Evolutionary conservation across 2,329 filamentous ascomycete species (phyloP).

Genomic region (Aspergillus sp.): DNA sequence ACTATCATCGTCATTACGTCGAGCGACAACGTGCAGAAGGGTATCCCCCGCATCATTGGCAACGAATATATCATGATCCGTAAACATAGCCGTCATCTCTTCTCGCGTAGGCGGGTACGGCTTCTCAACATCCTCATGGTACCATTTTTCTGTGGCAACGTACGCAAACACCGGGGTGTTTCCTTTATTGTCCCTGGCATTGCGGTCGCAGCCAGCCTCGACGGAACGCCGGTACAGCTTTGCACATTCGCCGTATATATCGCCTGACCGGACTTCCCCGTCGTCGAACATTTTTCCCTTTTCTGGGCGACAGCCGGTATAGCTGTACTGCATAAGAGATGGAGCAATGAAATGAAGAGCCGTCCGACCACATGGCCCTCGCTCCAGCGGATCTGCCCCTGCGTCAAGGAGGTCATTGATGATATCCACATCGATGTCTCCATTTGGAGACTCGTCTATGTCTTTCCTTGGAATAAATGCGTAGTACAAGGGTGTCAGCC

Average conservation of each 20-base stretch:
- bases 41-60: slow-evolving; percentile 8
- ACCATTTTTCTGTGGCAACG: not conserved
- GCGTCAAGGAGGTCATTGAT: not conserved
- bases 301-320: not conserved
- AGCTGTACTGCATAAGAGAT: not conserved
- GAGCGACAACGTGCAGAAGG: slow-evolving; percentile 5
- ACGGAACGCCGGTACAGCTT: slow-evolving; percentile 1
- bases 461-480: not conserved
- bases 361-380: not conserved
- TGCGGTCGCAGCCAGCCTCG: not conserved
- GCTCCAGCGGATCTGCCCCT: not conserved
- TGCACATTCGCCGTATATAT: not conserved
- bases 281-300: not conserved
- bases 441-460: too few species aligned
- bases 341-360: slow-evolving; percentile 5
- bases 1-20: not conserved
- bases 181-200: slow-evolving; percentile 3
- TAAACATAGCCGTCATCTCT: not conserved
- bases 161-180: slow-evolving; percentile 7
- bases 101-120: not conserved
- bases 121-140: not conserved
- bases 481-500: not conserved
- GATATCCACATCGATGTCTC: too few species aligned
- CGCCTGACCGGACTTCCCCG: not conserved
- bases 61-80: slow-evolving; percentile 4